Percentiles rank a stretch among this genome's conserved stretches.
phyloP scores from a whole-genome alignment of 2,329 filamentous ascomycete species.

The Fusarium nisikadoi region DNA sequence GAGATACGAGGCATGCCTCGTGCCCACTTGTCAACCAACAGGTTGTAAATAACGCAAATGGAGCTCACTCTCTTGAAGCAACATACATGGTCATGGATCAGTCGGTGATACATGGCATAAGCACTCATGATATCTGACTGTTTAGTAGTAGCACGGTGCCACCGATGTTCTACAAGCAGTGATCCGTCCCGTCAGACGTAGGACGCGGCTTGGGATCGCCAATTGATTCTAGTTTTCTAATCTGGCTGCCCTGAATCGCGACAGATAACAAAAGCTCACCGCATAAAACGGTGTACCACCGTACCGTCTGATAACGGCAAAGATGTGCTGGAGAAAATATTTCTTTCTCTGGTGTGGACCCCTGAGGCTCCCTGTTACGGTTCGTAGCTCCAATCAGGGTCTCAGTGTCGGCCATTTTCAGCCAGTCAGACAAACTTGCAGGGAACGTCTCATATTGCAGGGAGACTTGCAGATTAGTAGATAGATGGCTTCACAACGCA shows the following conservation, averaged over 20 bases:
- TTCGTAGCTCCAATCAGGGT: slow-evolving; percentile 34
- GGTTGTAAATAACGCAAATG: slow-evolving; percentile 35
- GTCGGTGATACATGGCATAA: slow-evolving; percentile 1
- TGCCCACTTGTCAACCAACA: slow-evolving; percentile 20
- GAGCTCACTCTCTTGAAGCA: not conserved
- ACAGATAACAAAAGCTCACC: slow-evolving; percentile 15
- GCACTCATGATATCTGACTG: not conserved
- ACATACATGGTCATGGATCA: not conserved
- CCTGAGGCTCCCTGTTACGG: slow-evolving; percentile 40
- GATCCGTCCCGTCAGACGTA: slow-evolving; percentile 1
- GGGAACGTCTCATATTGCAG: slow-evolving; percentile 5
- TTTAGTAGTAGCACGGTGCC: not conserved
- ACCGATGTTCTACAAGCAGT: not conserved
- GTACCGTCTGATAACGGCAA: slow-evolving; percentile 30
- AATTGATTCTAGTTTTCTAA: slow-evolving; percentile 17
- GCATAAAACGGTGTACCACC: slow-evolving; percentile 24
- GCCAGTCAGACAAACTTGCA: slow-evolving; percentile 10
- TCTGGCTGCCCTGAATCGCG: slow-evolving; percentile 22
- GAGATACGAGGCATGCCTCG: slow-evolving; percentile 24
- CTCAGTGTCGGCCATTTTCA: slow-evolving; percentile 25
- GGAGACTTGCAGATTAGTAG: slow-evolving; percentile 3
- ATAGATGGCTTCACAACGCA: not conserved
- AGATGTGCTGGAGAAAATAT: slow-evolving; percentile 22
- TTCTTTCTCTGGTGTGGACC: slow-evolving; percentile 37
- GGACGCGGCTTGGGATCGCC: slow-evolving; percentile 1